Percentiles rank a stretch among this genome's conserved stretches.
Evolutionary conservation across 225 moss, liverwort and hornwort species (phyloP).

Genomic region (Polytrichum formosum): DNA sequence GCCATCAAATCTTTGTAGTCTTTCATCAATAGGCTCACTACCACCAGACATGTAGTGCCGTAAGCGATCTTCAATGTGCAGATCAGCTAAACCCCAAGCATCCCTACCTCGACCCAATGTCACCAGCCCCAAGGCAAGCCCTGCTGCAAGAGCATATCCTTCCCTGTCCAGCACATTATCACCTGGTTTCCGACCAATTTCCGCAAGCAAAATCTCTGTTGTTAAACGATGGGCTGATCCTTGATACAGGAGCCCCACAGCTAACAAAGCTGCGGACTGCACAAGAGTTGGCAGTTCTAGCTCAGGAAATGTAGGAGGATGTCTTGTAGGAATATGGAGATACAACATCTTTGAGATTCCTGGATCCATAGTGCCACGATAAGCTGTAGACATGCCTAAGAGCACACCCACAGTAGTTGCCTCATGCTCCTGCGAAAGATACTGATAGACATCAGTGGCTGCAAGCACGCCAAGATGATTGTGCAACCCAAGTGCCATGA

Average conservation of each 20-base stretch:
- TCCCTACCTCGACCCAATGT: constrained; percentile 62
- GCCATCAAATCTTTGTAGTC: constrained; percentile 41
- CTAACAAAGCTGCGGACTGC: constrained; percentile 71
- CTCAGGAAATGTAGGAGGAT: constrained; percentile 64
- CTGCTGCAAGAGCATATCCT: constrained; percentile 62
- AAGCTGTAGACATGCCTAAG: constrained; percentile 67
- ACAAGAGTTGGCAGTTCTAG: constrained; percentile 61
- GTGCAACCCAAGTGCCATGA: constrained; percentile 64
- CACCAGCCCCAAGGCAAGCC: constrained; percentile 61
- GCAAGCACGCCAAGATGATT: constrained; percentile 60
- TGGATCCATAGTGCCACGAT: constrained; percentile 64
- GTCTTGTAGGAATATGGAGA: constrained; percentile 63
- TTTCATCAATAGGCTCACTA: constrained; percentile 51
- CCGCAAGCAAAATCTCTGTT: constrained; percentile 52
- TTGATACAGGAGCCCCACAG: constrained; percentile 62
- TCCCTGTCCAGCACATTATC: constrained; percentile 58
- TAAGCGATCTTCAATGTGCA: constrained; percentile 63
- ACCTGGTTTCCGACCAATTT: constrained; percentile 63
- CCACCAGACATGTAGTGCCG: constrained; percentile 61
- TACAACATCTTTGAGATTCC: constrained; percentile 69
- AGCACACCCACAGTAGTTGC: constrained; percentile 66
- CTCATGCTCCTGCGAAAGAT: constrained; percentile 63
- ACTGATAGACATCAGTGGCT: constrained; percentile 64
- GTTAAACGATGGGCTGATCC: constrained; percentile 70
- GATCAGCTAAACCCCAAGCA: constrained; percentile 68